Percentiles rank a stretch among this genome's conserved stretches.
These are phyloP conservation scores for Aaosphaeria pasadenensis DNA, from an alignment of 2,329 filamentous ascomycete species.

Conservation along the genomic window DNA sequence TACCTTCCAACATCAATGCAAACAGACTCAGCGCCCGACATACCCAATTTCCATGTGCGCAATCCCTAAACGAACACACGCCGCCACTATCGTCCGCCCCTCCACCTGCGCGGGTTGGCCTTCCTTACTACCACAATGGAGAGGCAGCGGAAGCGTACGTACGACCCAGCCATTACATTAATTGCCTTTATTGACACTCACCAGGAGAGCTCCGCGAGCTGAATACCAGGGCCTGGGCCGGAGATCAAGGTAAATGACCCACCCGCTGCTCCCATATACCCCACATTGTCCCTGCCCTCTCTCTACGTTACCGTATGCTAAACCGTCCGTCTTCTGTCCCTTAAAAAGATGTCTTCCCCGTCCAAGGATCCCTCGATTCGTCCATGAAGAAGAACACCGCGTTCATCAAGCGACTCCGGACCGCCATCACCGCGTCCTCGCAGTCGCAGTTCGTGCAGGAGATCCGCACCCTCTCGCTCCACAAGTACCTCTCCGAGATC, in stretches of 20 bases:
- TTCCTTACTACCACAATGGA: conserved; percentile 41
- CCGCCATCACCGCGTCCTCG: conserved; percentile 76
- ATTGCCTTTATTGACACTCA: conserved; percentile 15
- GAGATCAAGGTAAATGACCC: conserved; percentile 67
- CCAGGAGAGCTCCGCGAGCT: conserved; percentile 85
- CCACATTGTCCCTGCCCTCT: conserved; percentile 6
- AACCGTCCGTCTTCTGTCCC: conserved; percentile 12
- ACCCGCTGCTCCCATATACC: conserved; percentile 7
- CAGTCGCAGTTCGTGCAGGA: conserved; percentile 84
- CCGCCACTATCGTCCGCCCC: conserved; percentile 30
- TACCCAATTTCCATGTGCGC: conserved; percentile 34
- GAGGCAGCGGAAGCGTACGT: conserved; percentile 48
- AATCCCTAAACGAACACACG: conserved; percentile 27
- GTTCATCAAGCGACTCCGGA: conserved; percentile 94
- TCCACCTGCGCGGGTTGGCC: conserved; percentile 29
- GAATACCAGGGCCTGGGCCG: conserved; percentile 85
- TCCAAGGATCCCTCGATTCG: conserved; percentile 81
- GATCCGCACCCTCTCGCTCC: conserved; percentile 83
- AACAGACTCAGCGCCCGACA: conserved; percentile 29
- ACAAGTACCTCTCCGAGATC: conserved; percentile 96
- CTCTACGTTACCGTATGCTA: no score
- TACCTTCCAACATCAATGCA: conserved; percentile 30
- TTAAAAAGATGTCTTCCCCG: conserved; percentile 68
- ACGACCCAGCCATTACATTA: neutral
- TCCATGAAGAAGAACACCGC: conserved; percentile 97